Percentiles rank a stretch among this genome's conserved stretches.
These are phyloP conservation scores for Aplosporella prunicola DNA, from an alignment of 2,329 filamentous ascomycete genomes.

Conservation along the genomic window DNA sequence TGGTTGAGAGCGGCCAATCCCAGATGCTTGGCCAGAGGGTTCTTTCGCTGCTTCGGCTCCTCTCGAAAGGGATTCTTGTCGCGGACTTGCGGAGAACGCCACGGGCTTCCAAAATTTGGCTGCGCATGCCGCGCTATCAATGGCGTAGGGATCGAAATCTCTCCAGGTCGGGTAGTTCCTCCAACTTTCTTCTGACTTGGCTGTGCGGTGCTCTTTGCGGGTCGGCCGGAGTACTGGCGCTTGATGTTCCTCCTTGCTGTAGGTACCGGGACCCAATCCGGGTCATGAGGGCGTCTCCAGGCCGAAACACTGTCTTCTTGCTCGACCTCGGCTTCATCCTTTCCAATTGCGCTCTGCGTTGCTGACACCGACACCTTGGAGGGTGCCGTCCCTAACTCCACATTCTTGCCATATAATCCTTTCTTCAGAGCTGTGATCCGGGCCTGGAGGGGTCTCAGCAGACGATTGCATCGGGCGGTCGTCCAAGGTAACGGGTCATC, in stretches of 20 bases:
- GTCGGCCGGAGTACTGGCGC: constrained; percentile 25
- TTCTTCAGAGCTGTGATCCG: constrained; percentile 31
- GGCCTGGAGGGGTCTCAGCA: constrained; percentile 33
- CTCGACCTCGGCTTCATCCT: background rate
- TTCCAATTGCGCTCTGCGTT: background rate
- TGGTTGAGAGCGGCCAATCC: too few species aligned
- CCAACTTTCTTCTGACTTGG: too few species aligned
- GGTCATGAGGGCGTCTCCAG: constrained; percentile 13
- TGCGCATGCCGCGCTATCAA: background rate
- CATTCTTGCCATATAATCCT: constrained; percentile 16
- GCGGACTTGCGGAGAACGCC: too few species aligned
- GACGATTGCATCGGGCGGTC: constrained; percentile 33
- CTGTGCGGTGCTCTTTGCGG: constrained; percentile 13
- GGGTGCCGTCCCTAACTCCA: background rate
- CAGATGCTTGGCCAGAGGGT: too few species aligned
- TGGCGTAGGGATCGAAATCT: constrained; percentile 5
- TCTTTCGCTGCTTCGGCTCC: too few species aligned
- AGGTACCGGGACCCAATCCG: constrained; percentile 26
- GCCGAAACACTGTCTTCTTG: background rate
- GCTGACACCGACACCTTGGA: background rate
- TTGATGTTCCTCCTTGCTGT: constrained; percentile 17
- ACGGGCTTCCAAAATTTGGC: too few species aligned
- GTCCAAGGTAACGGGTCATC: constrained; percentile 28
- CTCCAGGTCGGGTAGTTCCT: constrained; percentile 1
- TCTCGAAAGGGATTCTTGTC: too few species aligned